phyloP scores from a whole-genome alignment of 2,329 filamentous ascomycete species.

The Pseudopyricularia cyperi region DNA sequence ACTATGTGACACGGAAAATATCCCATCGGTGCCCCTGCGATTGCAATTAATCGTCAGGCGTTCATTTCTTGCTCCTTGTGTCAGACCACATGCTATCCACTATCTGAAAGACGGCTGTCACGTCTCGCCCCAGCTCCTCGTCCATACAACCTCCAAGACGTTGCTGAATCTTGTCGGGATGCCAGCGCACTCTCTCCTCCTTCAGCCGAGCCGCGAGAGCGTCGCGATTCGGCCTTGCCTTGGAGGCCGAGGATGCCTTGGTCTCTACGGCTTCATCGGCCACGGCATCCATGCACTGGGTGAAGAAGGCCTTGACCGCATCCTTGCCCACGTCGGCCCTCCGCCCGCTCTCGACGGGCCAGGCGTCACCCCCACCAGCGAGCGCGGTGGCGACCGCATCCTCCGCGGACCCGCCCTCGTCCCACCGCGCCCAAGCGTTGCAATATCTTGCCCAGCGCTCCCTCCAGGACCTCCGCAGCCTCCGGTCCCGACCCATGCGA shows the following conservation, averaged over 20 bases:
- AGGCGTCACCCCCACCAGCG: constrained; percentile 20
- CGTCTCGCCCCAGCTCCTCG: constrained; percentile 56
- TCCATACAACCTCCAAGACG: constrained; percentile 61
- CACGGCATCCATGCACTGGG: constrained; percentile 19
- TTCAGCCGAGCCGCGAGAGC: constrained; percentile 48
- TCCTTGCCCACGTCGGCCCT: constrained; percentile 38
- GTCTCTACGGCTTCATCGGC: background rate
- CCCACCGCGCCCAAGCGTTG: constrained; percentile 46
- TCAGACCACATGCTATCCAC: constrained; percentile 73
- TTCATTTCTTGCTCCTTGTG: constrained; percentile 23
- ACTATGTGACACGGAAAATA: no score
- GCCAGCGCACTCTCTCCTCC: constrained; percentile 81
- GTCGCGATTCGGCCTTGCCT: background rate
- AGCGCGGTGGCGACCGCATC: background rate
- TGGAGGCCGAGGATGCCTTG: background rate
- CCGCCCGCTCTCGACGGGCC: constrained; percentile 58
- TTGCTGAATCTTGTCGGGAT: constrained; percentile 96
- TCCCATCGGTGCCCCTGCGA: no score
- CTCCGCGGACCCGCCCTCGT: constrained; percentile 20
- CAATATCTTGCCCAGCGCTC: constrained; percentile 54
- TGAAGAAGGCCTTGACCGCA: constrained; percentile 58
- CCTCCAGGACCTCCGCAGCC: constrained; percentile 37
- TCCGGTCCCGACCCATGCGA: constrained; percentile 51
- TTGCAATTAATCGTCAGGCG: no score
- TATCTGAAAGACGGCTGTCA: constrained; percentile 86